Percentiles rank a stretch among this genome's conserved stretches.
phyloP scores from a whole-genome alignment of 441 rosid species.

The Populus hybrid region DNA sequence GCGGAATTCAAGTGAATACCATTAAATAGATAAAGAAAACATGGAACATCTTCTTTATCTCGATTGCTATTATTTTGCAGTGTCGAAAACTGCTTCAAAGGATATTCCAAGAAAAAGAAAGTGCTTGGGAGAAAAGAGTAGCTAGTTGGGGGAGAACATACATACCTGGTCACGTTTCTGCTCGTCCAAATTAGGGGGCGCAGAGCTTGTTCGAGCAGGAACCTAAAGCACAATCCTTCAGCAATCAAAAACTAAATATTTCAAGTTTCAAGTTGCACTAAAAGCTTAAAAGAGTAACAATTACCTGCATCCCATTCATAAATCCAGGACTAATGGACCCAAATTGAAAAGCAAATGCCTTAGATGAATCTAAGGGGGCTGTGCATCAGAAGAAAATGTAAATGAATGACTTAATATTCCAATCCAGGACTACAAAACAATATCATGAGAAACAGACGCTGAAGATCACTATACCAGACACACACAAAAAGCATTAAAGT shows the following conservation, averaged over 20 bases:
- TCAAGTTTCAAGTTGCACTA: not conserved
- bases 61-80: not conserved
- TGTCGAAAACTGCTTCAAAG: not conserved
- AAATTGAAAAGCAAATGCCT: slow-evolving; percentile 71
- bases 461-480: not conserved
- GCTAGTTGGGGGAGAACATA: not conserved
- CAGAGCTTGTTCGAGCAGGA: slow-evolving; percentile 97
- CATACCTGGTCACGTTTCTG: slow-evolving; percentile 88
- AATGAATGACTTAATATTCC: not conserved
- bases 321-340: slow-evolving; percentile 81
- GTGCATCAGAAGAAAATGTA: slow-evolving; percentile 14
- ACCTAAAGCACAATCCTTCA: slow-evolving; percentile 43
- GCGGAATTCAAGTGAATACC: not conserved
- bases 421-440: not conserved
- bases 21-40: no score
- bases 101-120: not conserved
- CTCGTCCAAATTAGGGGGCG: slow-evolving; percentile 98
- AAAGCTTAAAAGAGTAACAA: not conserved
- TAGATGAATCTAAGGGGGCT: slow-evolving; percentile 62
- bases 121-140: not conserved
- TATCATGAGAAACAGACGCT: not conserved
- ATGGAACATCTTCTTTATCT: not conserved
- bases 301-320: slow-evolving; percentile 78
- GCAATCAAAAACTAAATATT: slow-evolving; percentile 1
- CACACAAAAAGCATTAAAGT: not conserved